Evolutionary conservation across 768 basidiomycete species (phyloP).

Genomic region (Infundibulicybe gibba): DNA sequence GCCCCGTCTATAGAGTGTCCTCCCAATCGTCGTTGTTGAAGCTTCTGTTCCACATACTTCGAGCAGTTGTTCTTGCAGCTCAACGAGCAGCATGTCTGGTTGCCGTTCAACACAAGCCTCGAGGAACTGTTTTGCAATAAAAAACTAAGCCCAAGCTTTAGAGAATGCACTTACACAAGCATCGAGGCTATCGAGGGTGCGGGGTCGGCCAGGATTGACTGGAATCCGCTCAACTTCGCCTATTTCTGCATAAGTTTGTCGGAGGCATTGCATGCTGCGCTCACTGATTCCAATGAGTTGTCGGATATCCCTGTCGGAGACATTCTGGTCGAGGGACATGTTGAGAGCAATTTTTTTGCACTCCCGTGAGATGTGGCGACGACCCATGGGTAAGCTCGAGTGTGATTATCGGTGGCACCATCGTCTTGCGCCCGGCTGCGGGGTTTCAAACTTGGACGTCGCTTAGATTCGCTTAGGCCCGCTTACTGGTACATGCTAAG

Average conservation of each 20-base stretch:
- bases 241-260: not conserved
- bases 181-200: not conserved
- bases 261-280: constrained; percentile 3
- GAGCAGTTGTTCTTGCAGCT: constrained; percentile 11
- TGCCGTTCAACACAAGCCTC: constrained; percentile 7
- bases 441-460: too few relatives aligned
- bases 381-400: too few relatives aligned
- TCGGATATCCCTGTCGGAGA: constrained; percentile 1
- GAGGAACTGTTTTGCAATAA: constrained; percentile 7
- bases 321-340: constrained; percentile 3
- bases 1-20: constrained; percentile 10
- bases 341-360: constrained; percentile 7
- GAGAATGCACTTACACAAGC: not conserved
- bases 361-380: constrained; percentile 7
- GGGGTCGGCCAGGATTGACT: not conserved
- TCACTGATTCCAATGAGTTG: constrained; percentile 2
- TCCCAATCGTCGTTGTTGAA: constrained; percentile 10
- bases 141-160: not conserved
- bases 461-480: too few relatives aligned
- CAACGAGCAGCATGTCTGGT: constrained; percentile 12
- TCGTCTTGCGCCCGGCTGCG: too few relatives aligned
- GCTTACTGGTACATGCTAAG: too few relatives aligned
- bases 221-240: not conserved
- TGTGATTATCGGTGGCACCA: too few relatives aligned
- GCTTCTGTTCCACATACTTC: constrained; percentile 7